Percentiles rank a stretch among this genome's conserved stretches.
Conservation (phyloP, 2,329 filamentous ascomycete species). For the Alternaria sp. region DNA sequence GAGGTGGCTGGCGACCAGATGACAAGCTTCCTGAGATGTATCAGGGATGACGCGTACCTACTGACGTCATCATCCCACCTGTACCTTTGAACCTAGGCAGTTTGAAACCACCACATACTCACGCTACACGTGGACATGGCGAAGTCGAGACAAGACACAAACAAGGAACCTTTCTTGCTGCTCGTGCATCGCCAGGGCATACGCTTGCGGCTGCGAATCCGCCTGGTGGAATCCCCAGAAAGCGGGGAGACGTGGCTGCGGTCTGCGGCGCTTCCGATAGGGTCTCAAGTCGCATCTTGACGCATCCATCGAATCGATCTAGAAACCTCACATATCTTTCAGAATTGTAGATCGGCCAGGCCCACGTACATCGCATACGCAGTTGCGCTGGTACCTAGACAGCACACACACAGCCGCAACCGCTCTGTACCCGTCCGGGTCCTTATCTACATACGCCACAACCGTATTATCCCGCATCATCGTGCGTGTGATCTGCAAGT, state of each 20-base stretch:
- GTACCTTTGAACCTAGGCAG: not conserved
- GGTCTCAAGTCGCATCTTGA: not conserved
- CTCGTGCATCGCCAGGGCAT: too few species aligned
- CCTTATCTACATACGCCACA: not conserved
- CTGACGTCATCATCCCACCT: not conserved
- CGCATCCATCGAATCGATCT: not conserved
- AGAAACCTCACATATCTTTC: not conserved
- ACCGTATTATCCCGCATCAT: not conserved
- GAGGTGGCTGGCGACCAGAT: not conserved
- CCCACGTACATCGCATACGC: not conserved
- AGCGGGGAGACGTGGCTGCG: not conserved
- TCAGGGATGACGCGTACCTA: not conserved
- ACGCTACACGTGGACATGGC: not conserved
- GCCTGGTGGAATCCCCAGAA: not conserved
- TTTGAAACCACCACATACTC: not conserved
- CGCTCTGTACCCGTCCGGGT: not conserved
- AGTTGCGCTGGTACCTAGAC: not conserved
- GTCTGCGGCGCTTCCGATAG: not conserved
- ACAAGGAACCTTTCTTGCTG: not conserved
- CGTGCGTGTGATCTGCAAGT: conserved; percentile 4
- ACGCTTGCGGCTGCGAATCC: not conserved
- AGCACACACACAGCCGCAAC: not conserved
- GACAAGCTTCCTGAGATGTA: not conserved
- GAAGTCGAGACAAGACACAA: not conserved
- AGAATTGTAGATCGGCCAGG: not conserved